phyloP scores from a whole-genome alignment of 2,329 filamentous ascomycete species.

The Fusarium pseudograminearum region DNA sequence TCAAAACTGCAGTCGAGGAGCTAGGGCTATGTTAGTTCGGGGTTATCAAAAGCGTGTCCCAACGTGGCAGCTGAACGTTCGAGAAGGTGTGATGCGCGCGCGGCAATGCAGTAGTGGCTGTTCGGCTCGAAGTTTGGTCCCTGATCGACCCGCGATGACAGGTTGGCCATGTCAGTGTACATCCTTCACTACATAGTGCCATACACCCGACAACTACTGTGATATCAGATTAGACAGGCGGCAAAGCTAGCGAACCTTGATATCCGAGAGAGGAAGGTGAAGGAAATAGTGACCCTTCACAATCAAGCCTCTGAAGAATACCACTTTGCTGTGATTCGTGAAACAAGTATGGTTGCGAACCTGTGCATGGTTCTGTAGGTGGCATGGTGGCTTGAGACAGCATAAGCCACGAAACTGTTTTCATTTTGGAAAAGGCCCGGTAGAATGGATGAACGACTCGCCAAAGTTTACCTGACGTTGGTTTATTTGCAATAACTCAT shows the following conservation, averaged over 20 bases:
- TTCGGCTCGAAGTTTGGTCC: conserved; percentile 31
- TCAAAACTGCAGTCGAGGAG: conserved; percentile 58
- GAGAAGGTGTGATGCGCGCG: conserved; percentile 6
- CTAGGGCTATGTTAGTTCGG: conserved; percentile 55
- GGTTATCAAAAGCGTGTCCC: conserved; percentile 15
- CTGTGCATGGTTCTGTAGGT: conserved; percentile 6
- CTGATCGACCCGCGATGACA: conserved; percentile 37
- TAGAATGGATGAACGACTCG: conserved; percentile 11
- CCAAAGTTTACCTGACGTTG: conserved; percentile 6
- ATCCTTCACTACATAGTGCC: not conserved
- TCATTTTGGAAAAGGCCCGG: not conserved
- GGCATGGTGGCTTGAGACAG: conserved; percentile 12
- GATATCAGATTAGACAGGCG: conserved; percentile 14
- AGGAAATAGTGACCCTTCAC: conserved; percentile 6
- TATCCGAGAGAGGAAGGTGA: conserved; percentile 38
- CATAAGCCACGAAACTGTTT: conserved; percentile 20
- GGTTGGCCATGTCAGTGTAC: conserved; percentile 4
- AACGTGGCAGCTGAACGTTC: conserved; percentile 23
- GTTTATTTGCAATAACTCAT: not conserved
- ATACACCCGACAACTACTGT: not conserved
- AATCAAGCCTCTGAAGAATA: conserved; percentile 5
- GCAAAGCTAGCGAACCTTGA: conserved; percentile 8
- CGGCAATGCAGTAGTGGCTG: conserved; percentile 17
- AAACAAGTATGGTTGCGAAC: conserved; percentile 9
- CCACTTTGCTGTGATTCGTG: conserved; percentile 10